Percentiles rank a stretch among this genome's conserved stretches.
Evolutionary conservation across 2,329 filamentous ascomycete genomes (phyloP).

Genomic region (Colletotrichum tropicicola): DNA sequence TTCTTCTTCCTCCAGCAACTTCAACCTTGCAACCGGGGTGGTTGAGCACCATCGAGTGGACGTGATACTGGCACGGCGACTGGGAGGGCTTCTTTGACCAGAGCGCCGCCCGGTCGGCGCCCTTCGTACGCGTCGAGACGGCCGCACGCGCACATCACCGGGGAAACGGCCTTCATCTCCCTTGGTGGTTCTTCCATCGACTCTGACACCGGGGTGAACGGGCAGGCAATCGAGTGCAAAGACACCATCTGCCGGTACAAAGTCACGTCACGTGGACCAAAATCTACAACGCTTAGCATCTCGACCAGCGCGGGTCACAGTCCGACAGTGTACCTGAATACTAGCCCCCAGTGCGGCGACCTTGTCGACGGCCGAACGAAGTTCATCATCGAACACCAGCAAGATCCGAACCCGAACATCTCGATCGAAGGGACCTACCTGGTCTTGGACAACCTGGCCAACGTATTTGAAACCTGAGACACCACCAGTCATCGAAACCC

Average conservation of each 20-base stretch:
- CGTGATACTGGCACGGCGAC: slow-evolving; percentile 18
- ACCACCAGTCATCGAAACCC: slow-evolving; percentile 15
- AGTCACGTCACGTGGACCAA: not conserved
- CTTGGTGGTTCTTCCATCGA: not conserved
- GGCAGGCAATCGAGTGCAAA: not conserved
- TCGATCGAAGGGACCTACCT: slow-evolving; percentile 3
- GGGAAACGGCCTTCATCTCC: not conserved
- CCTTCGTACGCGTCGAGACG: slow-evolving; percentile 3
- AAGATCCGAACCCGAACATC: not conserved
- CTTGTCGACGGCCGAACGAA: not conserved
- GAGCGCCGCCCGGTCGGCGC: not conserved
- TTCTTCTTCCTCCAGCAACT: slow-evolving; percentile 6
- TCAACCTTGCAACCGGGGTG: not conserved
- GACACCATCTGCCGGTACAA: not conserved
- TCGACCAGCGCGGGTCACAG: not conserved
- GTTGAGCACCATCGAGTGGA: slow-evolving; percentile 8
- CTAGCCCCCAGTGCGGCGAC: not conserved
- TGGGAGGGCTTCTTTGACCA: slow-evolving; percentile 18
- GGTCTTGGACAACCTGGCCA: slow-evolving; percentile 23
- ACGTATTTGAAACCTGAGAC: not conserved
- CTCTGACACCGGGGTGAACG: not conserved
- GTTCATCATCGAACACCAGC: slow-evolving; percentile 25
- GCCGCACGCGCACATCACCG: not conserved
- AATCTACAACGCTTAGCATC: not conserved
- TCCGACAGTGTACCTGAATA: slow-evolving; percentile 4